Evolutionary conservation across 2,329 filamentous ascomycete genomes (phyloP), one percentile per base, ranked within the genome.

Genomic region (Colletotrichum agaves): DNA sequence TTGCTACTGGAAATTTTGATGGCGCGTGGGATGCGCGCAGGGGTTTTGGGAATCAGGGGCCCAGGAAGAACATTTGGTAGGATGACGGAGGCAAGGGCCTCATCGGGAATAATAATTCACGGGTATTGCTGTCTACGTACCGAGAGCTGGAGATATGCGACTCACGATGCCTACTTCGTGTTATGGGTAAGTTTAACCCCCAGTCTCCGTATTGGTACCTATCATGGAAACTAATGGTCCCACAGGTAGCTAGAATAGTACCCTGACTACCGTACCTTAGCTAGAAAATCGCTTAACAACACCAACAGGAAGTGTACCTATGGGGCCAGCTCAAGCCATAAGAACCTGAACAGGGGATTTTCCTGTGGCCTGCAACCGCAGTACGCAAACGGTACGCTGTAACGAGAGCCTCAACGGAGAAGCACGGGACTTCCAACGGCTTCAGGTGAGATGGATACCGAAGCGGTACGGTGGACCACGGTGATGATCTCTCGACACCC

Each of bases 381-480:
- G n/a, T n/a, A n/a, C 27, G 8, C 5, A 27, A 27, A 6, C 2
- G 27, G 8, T 27, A 27, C 27, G 27, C 27, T 27, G 6, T 2
- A 15, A 37, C 35, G 35, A 19, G 33, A 52, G 1, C 17, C 47
- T 23, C 47, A 12, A 23, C 47, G 56, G 39, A 53, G 39, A 43
- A 12, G n/a, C 39, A 56, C 19, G n/a, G 39, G 21, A 44, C 31
- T 35, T 52, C 27, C 35, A 27, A 56, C 6, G 41, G 21, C 17
- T 43, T 61, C 56, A 65, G 47, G 57, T 61, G 17, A 31, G 17
- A 21, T 61, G 57, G 58, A 10, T 33, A 61, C 63, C 49, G 27
- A 11, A 12, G n/a, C 63, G 41, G 57, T 49, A 19, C 33, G 33
- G 31, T 39, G 47, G 56, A 39, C 39, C 37, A 41, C 12, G 12